These are phyloP conservation scores for Curvularia verruculosa DNA, from an alignment of 2,329 filamentous ascomycete species.

Conservation along the genomic window DNA sequence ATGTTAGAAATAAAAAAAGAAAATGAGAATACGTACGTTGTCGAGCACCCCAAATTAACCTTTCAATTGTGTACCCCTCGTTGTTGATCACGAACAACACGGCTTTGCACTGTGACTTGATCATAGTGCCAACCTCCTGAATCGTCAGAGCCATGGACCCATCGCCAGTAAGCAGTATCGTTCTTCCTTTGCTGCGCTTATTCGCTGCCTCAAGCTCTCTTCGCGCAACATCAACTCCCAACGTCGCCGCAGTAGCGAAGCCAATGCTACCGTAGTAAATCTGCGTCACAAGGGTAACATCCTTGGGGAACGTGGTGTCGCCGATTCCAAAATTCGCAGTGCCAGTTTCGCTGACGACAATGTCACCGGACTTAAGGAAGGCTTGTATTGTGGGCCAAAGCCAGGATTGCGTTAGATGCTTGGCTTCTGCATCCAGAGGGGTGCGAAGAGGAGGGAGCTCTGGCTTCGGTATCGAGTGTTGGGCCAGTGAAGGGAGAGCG, in stretches of 20 bases:
- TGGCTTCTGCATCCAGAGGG: slow-evolving; percentile 42
- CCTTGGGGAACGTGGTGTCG: slow-evolving; percentile 40
- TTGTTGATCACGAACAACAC: slow-evolving; percentile 56
- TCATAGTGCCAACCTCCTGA: slow-evolving; percentile 70
- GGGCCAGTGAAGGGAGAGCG: slow-evolving; percentile 28
- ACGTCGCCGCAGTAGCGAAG: slow-evolving; percentile 51
- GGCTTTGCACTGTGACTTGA: slow-evolving; percentile 49
- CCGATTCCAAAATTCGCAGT: slow-evolving; percentile 50
- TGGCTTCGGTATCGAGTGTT: slow-evolving; percentile 35
- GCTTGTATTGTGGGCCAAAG: slow-evolving; percentile 51
- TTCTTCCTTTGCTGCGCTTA: slow-evolving; percentile 39
- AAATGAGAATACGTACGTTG: slow-evolving; percentile 30
- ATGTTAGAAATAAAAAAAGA: background rate
- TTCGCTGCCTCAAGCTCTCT: slow-evolving; percentile 48
- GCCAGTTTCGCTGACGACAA: slow-evolving; percentile 52
- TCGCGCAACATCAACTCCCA: slow-evolving; percentile 56
- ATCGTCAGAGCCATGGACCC: slow-evolving; percentile 70
- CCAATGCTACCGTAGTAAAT: slow-evolving; percentile 55
- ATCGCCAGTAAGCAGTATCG: slow-evolving; percentile 66
- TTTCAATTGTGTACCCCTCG: slow-evolving; percentile 56
- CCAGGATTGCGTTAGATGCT: slow-evolving; percentile 52
- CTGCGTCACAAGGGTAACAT: slow-evolving; percentile 46
- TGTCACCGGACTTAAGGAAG: slow-evolving; percentile 48
- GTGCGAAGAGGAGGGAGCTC: slow-evolving; percentile 33
- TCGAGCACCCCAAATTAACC: slow-evolving; percentile 54